Evolutionary conservation across 768 basidiomycete species (phyloP).

Genomic region (Mycena maculata): DNA sequence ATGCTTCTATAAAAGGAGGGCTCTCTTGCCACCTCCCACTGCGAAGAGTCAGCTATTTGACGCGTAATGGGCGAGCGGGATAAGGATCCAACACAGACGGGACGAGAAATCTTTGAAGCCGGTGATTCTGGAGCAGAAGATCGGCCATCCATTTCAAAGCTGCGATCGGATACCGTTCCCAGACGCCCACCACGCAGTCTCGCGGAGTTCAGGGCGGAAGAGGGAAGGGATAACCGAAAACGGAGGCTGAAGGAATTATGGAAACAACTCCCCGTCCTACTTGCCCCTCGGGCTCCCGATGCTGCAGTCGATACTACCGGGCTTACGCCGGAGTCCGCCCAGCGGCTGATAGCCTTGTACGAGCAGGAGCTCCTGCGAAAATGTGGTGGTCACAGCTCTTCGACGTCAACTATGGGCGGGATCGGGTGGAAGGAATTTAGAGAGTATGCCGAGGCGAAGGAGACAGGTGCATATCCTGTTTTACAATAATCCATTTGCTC

Average conservation of each 20-base stretch:
- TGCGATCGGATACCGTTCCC: slow-evolving; percentile 65
- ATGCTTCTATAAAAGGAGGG: slow-evolving; percentile 26
- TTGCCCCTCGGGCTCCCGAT: slow-evolving; percentile 21
- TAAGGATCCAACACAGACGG: slow-evolving; percentile 45
- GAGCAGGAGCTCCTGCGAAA: slow-evolving; percentile 77
- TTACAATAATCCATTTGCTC: slow-evolving; percentile 28
- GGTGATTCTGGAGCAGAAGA: slow-evolving; percentile 64
- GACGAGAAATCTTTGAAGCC: slow-evolving; percentile 65
- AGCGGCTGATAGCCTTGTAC: slow-evolving; percentile 75
- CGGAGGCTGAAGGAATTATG: slow-evolving; percentile 72
- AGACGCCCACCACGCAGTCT: slow-evolving; percentile 61
- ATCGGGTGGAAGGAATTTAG: slow-evolving; percentile 81
- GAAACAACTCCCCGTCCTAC: slow-evolving; percentile 60
- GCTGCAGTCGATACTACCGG: slow-evolving; percentile 28
- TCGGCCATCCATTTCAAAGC: slow-evolving; percentile 67
- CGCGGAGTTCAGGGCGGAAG: slow-evolving; percentile 69
- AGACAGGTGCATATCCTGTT: slow-evolving; percentile 65
- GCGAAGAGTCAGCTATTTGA: slow-evolving; percentile 16
- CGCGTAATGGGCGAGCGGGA: slow-evolving; percentile 29
- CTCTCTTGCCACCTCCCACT: slow-evolving; percentile 22
- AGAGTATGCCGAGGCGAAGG: slow-evolving; percentile 82
- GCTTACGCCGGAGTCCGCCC: slow-evolving; percentile 72
- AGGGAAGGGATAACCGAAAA: slow-evolving; percentile 73
- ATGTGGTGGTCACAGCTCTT: slow-evolving; percentile 58
- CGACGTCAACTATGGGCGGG: slow-evolving; percentile 52